Base-by-base conservation (phyloP, 306 rosid genomes). In the Cicer cuneatum region DNA sequence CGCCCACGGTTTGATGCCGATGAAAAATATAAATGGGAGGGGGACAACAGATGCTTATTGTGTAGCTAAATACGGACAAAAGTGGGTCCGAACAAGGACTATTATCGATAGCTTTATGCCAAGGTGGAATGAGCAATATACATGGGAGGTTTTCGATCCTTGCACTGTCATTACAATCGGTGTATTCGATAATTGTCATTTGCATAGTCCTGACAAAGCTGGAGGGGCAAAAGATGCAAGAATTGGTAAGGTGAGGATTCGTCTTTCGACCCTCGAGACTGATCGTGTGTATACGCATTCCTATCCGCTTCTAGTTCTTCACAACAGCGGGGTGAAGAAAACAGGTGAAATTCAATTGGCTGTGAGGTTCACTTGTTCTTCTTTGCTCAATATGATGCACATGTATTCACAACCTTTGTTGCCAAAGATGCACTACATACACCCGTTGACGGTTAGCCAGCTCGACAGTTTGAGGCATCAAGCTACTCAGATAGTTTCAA, bases 321-420 rank as follows among this genome's bases (percentile, higher is more conserved):
- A 89, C 59, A 87, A 88, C 1, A 86, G 11, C 75, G 98, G 98
- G 67, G 91, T 93, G 75, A 93, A 93, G 86, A 93, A 93, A 83
- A 93, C 88, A 96, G 98, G 98, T 46, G 98, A 93, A 80, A 93
- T 93, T 76, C 98, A 93, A 82, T 78, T 93, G 84, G 98, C 98
- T 71, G 96, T 93, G 76, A 84, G 97, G 90, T 93, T 93, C 78
- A 85, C 94, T 35, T 91, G 98, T 79, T 89, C 96, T 56, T 93
- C 96, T 41, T 73, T 93, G 85, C 91, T 93, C 48, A 93, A 93
- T 64, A 91, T 93, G 98, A 93, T 93, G 98, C 96, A 93, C 84
- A 86, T 93, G 97, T 93, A 93, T 84, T 85, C 98, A 1, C 94
- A 78, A 5, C 98, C 98, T 1, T 73, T 93, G 81, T 78, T 93